Evolutionary conservation across 257 asterid species (phyloP).

Genomic region (Salvia hispanica): DNA sequence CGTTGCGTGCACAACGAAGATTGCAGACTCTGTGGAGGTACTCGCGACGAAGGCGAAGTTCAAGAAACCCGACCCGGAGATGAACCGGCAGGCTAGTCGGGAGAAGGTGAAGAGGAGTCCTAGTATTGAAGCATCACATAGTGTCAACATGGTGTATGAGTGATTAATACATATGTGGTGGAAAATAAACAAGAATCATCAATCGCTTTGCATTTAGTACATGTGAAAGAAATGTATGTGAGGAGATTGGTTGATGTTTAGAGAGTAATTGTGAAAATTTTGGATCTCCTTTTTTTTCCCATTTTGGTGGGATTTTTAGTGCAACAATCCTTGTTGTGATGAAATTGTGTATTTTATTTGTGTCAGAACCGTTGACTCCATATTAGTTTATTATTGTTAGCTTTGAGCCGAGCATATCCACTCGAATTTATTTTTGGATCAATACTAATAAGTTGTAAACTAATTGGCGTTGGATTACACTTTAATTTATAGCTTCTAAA

Average conservation of each 20-base stretch:
- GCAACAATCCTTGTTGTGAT: slow-evolving; percentile 2
- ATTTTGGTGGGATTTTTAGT: neutral
- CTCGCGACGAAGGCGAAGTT: slow-evolving; percentile 50
- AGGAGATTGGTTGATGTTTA: slow-evolving; percentile 5
- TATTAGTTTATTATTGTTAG: no score
- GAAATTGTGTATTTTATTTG: neutral
- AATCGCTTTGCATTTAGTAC: slow-evolving; percentile 3
- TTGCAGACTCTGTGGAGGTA: slow-evolving; percentile 48
- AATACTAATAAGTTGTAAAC: no score
- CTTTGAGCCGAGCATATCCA: no score
- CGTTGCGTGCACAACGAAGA: slow-evolving; percentile 48
- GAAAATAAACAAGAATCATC: neutral
- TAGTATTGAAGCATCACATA: slow-evolving; percentile 45
- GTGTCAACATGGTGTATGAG: slow-evolving; percentile 36
- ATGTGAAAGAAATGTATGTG: neutral
- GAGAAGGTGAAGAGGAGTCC: slow-evolving; percentile 37
- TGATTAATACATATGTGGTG: slow-evolving; percentile 10
- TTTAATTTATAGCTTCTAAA: no score
- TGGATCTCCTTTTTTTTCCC: neutral
- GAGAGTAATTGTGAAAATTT: neutral
- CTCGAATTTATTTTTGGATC: no score
- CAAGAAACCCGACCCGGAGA: slow-evolving; percentile 42
- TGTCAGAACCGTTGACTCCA: no score
- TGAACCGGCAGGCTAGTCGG: slow-evolving; percentile 16
- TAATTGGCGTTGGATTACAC: no score